A percentile compares a stretch with the other conserved stretches of the same genome.
These are phyloP conservation scores for Lepidium campestre DNA, from an alignment of 441 rosid genomes.

Conservation along the genomic window DNA sequence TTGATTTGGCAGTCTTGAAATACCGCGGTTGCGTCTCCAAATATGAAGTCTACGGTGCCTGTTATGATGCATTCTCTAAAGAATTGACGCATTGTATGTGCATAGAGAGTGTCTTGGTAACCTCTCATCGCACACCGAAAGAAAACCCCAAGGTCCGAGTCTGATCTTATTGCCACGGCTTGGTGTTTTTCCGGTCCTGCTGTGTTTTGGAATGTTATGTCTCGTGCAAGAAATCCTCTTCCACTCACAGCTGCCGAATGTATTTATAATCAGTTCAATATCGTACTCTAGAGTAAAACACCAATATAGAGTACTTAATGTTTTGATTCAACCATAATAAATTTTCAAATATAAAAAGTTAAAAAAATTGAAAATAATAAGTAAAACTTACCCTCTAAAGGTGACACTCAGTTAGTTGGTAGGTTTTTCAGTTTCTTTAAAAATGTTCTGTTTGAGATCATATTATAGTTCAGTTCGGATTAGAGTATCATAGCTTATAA, in stretches of 20 bases:
- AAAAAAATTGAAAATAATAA: not conserved
- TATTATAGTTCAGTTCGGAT: too few species aligned
- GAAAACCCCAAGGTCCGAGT: slow-evolving; percentile 61
- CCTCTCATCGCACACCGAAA: slow-evolving; percentile 59
- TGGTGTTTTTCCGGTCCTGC: slow-evolving; percentile 76
- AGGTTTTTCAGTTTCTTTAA: too few species aligned
- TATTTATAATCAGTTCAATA: not conserved
- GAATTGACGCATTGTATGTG: slow-evolving; percentile 88
- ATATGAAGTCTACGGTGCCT: slow-evolving; percentile 32
- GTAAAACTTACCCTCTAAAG: too few species aligned
- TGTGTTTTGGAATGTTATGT: slow-evolving; percentile 72
- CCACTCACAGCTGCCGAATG: slow-evolving; percentile 67
- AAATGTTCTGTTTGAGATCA: too few species aligned
- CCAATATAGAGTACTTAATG: not conserved
- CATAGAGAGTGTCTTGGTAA: slow-evolving; percentile 84
- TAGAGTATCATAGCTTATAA: too few species aligned
- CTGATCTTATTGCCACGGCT: slow-evolving; percentile 70
- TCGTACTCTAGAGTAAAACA: not conserved
- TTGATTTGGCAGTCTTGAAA: slow-evolving; percentile 29
- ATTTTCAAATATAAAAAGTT: not conserved
- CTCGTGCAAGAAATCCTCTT: slow-evolving; percentile 74
- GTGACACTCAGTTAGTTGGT: too few species aligned
- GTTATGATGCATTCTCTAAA: slow-evolving; percentile 67
- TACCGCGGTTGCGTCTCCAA: slow-evolving; percentile 28
- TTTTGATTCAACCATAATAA: not conserved